A percentile compares a stretch with the other conserved stretches of the same genome.
phyloP scores from a whole-genome alignment of 345 rosid genomes.

The Chamaenerion angustifolium region DNA sequence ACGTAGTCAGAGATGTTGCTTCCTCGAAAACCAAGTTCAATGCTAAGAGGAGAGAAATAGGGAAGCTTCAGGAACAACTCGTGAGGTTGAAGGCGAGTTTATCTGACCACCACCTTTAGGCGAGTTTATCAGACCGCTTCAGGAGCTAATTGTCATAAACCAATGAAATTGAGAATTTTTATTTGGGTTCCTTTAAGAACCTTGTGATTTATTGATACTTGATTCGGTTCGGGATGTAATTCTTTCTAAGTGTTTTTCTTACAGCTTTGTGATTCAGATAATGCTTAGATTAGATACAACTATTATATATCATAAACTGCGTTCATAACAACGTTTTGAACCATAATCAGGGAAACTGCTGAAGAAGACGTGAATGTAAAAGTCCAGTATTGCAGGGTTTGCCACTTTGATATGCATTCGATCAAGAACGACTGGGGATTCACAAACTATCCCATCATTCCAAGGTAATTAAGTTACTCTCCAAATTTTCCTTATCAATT shows the following conservation, averaged over 20 bases:
- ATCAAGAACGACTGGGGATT: constrained; percentile 65
- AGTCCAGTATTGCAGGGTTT: constrained; percentile 68
- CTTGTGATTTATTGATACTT: no score
- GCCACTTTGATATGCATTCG: constrained; percentile 68
- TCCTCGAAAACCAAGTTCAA: constrained; percentile 35
- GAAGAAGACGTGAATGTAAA: constrained; percentile 70
- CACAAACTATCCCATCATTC: constrained; percentile 55
- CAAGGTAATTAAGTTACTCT: constrained; percentile 37
- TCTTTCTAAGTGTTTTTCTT: not conserved
- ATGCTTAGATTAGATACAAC: not conserved
- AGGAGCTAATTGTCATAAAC: no score
- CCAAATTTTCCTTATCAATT: not conserved
- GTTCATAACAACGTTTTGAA: not conserved
- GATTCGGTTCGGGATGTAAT: no score
- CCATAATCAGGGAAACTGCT: constrained; percentile 47
- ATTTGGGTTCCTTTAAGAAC: no score
- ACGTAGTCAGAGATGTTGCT: constrained; percentile 33
- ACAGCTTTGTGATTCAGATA: not conserved
- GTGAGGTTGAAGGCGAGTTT: constrained; percentile 41
- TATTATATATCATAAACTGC: not conserved
- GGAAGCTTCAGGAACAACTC: constrained; percentile 48
- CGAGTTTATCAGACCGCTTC: no score
- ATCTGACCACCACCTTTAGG: no score
- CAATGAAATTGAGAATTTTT: no score
- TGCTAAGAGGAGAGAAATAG: constrained; percentile 35